These are phyloP conservation scores for Peronospora farinosa DNA, from an alignment of 352 stramenopile species.

Conservation along the genomic window DNA sequence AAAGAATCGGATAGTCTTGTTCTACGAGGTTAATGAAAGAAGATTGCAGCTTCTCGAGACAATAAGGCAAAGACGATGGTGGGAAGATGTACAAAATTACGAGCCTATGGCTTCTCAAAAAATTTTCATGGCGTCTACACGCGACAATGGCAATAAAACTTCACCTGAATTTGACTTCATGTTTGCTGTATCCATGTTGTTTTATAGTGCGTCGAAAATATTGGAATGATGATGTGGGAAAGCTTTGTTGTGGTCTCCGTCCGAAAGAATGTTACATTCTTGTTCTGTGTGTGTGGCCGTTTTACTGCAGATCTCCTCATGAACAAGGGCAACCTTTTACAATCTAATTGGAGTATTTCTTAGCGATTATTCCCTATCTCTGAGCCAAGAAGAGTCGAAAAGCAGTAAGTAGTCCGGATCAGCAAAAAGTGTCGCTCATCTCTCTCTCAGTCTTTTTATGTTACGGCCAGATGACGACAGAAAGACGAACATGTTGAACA, in stretches of 20 bases:
- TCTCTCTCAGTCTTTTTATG: too few relatives aligned
- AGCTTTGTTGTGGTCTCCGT: too few relatives aligned
- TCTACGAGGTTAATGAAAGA: slow-evolving; percentile 32
- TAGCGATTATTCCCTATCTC: too few relatives aligned
- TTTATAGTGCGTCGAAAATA: neutral
- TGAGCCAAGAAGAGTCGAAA: too few relatives aligned
- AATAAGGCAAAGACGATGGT: slow-evolving; percentile 17
- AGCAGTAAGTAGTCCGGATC: too few relatives aligned
- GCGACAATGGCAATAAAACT: slow-evolving; percentile 28
- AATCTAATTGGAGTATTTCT: too few relatives aligned
- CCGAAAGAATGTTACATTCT: too few relatives aligned
- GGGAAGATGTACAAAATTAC: slow-evolving; percentile 55
- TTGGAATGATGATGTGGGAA: neutral
- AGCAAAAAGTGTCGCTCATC: too few relatives aligned
- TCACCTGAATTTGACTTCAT: slow-evolving; percentile 7
- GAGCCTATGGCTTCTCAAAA: slow-evolving; percentile 39
- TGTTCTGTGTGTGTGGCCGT: too few relatives aligned
- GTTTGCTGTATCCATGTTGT: neutral
- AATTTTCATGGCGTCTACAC: slow-evolving; percentile 48
- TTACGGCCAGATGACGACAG: neutral
- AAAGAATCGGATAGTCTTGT: slow-evolving; percentile 45
- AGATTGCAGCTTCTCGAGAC: slow-evolving; percentile 36
- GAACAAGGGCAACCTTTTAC: too few relatives aligned
- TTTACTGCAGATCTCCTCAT: too few relatives aligned
- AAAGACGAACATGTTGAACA: too few relatives aligned